Base-by-base conservation (phyloP, 1,139 yeast genomes). In the Eremothecium cymbalariae region DNA sequence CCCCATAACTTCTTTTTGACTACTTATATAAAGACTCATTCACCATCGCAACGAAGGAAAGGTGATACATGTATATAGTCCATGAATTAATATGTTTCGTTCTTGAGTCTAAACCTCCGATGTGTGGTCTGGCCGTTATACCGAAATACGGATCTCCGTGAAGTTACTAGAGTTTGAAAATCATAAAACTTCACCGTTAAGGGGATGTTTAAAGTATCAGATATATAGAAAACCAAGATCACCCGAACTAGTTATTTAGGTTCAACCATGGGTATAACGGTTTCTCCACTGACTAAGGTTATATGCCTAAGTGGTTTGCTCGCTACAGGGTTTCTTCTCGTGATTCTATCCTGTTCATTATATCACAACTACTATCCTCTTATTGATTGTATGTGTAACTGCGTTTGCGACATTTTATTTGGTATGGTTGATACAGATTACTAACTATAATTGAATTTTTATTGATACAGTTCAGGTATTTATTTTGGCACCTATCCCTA, bases 271-370 rank as follows among this genome's bases (percentile, higher is more conserved):
- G 51, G 50, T 17, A 32, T 53, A 16, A 52, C 46, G 39, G 53
- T 55, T 8, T 54, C 60, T 41, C 84, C 90, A 25, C 64, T 80
- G 45, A 76, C 82, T 33, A 78, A 76, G 51, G 77, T 81, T 46
- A 77, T 80, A 44, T 77, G 77, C 42, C 68, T 81, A 28, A 74
- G 84, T 20, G 78, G 82, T 14, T 67, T 80, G 28, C 63, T 81
- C 29, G 88, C 93, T 1, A 62, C 79, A 6, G 93, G 93, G 12
- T 79, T 80, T 52, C 64, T 81, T n/a, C 62, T 79, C 38, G 80
- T 79, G 30, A 70, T 80, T 32, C 62, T 81, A 37, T 73, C 83
- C 45, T 79, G 90, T 58, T 88, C 90, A 7, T 64, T 81, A 30
- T 80, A 69, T 60, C 68, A 73, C 44, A 80, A 78, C 52, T 81